A percentile compares a stretch with the other conserved stretches of the same genome.
phyloP scores from a whole-genome alignment of 176 grass and related monocot species.

The Microstegium vimineum region DNA sequence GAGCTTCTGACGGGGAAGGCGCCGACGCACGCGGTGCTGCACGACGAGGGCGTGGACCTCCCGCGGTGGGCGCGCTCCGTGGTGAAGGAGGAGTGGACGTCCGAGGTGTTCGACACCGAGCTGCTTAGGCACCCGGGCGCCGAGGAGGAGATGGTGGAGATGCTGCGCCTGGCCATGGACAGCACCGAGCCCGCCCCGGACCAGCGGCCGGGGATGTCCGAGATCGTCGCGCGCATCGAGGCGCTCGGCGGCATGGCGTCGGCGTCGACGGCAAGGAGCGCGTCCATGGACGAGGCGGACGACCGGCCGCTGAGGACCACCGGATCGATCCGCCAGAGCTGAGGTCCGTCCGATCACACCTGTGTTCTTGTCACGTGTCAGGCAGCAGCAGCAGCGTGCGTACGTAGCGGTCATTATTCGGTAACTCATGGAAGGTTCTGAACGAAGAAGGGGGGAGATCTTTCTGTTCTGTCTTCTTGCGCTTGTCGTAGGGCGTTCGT shows the following conservation, averaged over 20 bases:
- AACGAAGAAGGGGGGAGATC: not conserved
- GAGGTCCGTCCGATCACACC: not conserved
- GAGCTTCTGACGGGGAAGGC: conserved; percentile 76
- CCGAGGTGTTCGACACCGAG: conserved; percentile 75
- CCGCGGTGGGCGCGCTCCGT: conserved; percentile 69
- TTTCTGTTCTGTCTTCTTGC: conserved; percentile 9
- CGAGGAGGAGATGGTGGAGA: conserved; percentile 73
- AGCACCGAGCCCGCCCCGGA: conserved; percentile 41
- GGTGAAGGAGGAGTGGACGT: conserved; percentile 61
- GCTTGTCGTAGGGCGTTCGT: conserved; percentile 1
- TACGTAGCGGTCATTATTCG: not conserved
- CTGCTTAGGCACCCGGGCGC: conserved; percentile 53
- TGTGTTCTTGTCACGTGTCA: not conserved
- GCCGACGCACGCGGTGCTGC: conserved; percentile 48
- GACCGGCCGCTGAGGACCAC: conserved; percentile 56
- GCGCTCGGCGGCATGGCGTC: conserved; percentile 27
- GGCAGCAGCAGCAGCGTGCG: not conserved
- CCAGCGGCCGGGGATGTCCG: conserved; percentile 48
- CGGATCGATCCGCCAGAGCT: conserved; percentile 26
- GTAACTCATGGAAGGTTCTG: conserved; percentile 33
- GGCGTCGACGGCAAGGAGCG: conserved; percentile 1
- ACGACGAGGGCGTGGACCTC: conserved; percentile 71
- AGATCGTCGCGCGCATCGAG: conserved; percentile 58
- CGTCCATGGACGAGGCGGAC: conserved; percentile 53
- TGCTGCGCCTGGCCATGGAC: conserved; percentile 69